Evolutionary conservation across 1,284 basidiomycete species (phyloP).

Genomic region (Leccinum subrobustum): DNA sequence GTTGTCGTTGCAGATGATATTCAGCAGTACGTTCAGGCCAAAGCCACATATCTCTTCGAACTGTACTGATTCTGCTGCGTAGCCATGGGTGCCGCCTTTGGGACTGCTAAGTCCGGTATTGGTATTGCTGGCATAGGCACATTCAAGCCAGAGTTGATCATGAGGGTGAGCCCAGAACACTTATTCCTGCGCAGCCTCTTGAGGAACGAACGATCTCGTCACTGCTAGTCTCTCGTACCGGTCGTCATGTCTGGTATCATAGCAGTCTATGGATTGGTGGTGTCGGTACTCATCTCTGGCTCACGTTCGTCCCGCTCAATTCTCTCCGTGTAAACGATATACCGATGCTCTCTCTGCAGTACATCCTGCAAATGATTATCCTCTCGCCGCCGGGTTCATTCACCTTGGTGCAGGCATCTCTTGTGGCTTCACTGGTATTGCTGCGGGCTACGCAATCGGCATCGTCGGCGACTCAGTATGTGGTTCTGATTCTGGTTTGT

Average conservation of each 20-base stretch:
- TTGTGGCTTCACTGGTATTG: conserved; percentile 89
- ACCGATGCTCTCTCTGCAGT: conserved; percentile 46
- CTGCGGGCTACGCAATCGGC: conserved; percentile 98
- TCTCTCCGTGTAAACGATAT: neutral
- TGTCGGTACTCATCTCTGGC: conserved; percentile 69
- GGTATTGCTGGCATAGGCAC: conserved; percentile 96
- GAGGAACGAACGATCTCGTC: neutral
- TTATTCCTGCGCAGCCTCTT: neutral
- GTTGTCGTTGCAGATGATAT: conserved; percentile 64
- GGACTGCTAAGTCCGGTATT: conserved; percentile 96
- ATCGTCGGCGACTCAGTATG: conserved; percentile 91
- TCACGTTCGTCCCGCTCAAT: conserved; percentile 42
- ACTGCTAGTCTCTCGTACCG: conserved; percentile 31
- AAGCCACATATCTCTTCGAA: neutral
- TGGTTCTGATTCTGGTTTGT: conserved; percentile 9
- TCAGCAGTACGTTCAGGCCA: conserved; percentile 66
- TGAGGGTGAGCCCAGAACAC: conserved; percentile 70
- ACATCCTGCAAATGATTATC: conserved; percentile 56
- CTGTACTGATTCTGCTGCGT: conserved; percentile 16
- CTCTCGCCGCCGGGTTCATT: conserved; percentile 86
- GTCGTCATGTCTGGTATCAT: conserved; percentile 79
- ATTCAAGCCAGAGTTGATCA: conserved; percentile 94
- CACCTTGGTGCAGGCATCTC: conserved; percentile 94
- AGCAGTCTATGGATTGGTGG: conserved; percentile 66
- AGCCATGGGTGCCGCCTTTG: conserved; percentile 95